Percentiles rank a stretch among this genome's conserved stretches.
Evolutionary conservation across 2,329 filamentous ascomycete species (phyloP).

Genomic region (Stachybotrys elegans): DNA sequence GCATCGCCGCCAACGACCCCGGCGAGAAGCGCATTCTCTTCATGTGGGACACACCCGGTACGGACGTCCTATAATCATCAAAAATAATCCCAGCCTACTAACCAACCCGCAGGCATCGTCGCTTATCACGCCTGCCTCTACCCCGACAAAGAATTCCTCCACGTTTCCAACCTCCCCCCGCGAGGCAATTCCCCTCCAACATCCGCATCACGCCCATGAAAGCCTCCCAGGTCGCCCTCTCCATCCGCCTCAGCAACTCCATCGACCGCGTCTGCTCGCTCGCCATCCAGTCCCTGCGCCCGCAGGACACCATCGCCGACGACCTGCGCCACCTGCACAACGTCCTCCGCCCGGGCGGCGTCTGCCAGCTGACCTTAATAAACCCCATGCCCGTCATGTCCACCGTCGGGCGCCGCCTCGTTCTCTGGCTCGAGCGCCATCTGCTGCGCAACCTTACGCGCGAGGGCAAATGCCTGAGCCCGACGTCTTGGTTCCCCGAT

Average conservation of each 20-base stretch:
- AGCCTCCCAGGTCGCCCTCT: slow-evolving; percentile 34
- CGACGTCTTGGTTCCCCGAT: slow-evolving; percentile 50
- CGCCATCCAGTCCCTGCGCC: slow-evolving; percentile 50
- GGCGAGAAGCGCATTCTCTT: too few species aligned
- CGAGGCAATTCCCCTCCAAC: slow-evolving; percentile 30
- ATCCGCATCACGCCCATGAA: too few species aligned
- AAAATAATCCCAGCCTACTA: too few species aligned
- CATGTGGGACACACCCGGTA: too few species aligned
- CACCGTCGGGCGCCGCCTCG: slow-evolving; percentile 52
- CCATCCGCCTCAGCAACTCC: slow-evolving; percentile 20
- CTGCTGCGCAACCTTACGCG: slow-evolving; percentile 55
- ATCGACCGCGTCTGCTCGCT: slow-evolving; percentile 50
- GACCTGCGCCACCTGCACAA: slow-evolving; percentile 52
- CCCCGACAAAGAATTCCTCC: slow-evolving; percentile 34
- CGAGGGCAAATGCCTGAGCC: slow-evolving; percentile 54
- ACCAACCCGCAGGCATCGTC: slow-evolving; percentile 33
- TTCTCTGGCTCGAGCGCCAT: slow-evolving; percentile 57
- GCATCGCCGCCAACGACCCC: too few species aligned
- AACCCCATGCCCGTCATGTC: slow-evolving; percentile 54
- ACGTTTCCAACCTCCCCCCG: slow-evolving; percentile 39
- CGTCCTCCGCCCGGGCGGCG: slow-evolving; percentile 51
- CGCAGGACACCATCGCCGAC: slow-evolving; percentile 49
- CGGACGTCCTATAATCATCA: too few species aligned
- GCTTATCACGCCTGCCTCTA: slow-evolving; percentile 44
- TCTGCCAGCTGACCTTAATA: slow-evolving; percentile 55